Base-by-base conservation (phyloP, 2,329 filamentous ascomycete species). In the Microascus cirrosus region DNA sequence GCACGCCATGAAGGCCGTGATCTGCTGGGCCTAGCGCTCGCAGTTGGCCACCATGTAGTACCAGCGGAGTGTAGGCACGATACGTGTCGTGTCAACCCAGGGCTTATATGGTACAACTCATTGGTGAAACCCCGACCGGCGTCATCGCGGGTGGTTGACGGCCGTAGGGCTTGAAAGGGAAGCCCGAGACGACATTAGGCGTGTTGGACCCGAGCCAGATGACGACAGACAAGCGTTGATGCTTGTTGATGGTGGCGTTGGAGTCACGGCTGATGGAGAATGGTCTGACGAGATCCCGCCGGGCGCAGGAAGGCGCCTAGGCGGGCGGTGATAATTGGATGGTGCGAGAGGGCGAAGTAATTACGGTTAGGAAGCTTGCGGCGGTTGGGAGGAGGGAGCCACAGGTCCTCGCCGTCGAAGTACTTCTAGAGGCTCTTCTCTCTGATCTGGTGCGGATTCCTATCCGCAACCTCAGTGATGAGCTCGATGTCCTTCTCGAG, bases 51-150 rank as follows among this genome's bases (percentile, higher is more conserved):
- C 75, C 79, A 93, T 84, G 59, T 80, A 76, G 7, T 90, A 74
- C 79, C 87, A 94, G 52, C 74, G 74, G 54, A 93, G 73, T 8
- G 80, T 78, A 0, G 88, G 87, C 1, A 88, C 77, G 24, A 70
- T 69, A 53, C 77, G 82, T 32, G 75, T 67, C 34, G 72, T 60
- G 3, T 67, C 2, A 11, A 48, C 34, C 25, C 7, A 11, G n/a
- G 50, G 36, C 18, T 53, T 50, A 18, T 45, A 50, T 63, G 53
- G 51, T 53, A 24, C 62, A 60, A 66, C 60, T 60, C 66, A 59
- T 63, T 60, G 36, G 63, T 65, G 60, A 73, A 72, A 3, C 71
- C 74, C 24, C 77, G 72, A 1, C 76, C 72, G 35, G 72, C 70
- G 0, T 87, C 86, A 65, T 90, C 86, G 1, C 66, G 74, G 59